Percentiles rank a stretch among this genome's conserved stretches.
Evolutionary conservation across 805 yeast genomes (phyloP).

Genomic region (Candida boleticola): DNA sequence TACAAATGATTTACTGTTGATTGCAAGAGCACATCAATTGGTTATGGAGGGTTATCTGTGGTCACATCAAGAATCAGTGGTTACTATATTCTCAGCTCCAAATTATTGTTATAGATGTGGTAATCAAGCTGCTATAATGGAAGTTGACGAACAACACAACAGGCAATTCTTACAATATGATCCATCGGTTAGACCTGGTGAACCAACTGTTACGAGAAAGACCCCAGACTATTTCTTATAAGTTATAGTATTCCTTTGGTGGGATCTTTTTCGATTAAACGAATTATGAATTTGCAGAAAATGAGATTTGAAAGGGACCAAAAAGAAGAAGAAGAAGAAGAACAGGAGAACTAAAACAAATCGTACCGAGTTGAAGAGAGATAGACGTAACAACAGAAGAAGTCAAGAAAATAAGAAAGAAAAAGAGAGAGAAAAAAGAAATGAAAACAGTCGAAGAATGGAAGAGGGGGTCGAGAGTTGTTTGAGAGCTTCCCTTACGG

Average conservation of each 20-base stretch:
- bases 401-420: too few relatives aligned
- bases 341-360: too few relatives aligned
- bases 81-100: slow-evolving; percentile 93
- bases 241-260: slow-evolving; percentile 15
- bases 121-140: slow-evolving; percentile 97
- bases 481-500: too few relatives aligned
- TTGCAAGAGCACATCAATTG: slow-evolving; percentile 94
- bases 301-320: neutral
- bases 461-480: too few relatives aligned
- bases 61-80: slow-evolving; percentile 93
- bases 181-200: slow-evolving; percentile 96
- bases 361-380: too few relatives aligned
- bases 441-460: neutral
- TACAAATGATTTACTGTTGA: slow-evolving; percentile 76
- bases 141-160: slow-evolving; percentile 90
- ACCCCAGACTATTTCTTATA: slow-evolving; percentile 95
- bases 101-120: slow-evolving; percentile 98
- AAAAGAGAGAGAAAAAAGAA: neutral
- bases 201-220: slow-evolving; percentile 94
- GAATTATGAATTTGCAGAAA: neutral
- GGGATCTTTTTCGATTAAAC: too few relatives aligned
- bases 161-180: slow-evolving; percentile 93
- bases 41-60: slow-evolving; percentile 98
- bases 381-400: too few relatives aligned
- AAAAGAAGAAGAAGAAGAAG: neutral